Evolutionary conservation across 176 grass and related monocot species (phyloP).

Genomic region (Oryza glaberrima): DNA sequence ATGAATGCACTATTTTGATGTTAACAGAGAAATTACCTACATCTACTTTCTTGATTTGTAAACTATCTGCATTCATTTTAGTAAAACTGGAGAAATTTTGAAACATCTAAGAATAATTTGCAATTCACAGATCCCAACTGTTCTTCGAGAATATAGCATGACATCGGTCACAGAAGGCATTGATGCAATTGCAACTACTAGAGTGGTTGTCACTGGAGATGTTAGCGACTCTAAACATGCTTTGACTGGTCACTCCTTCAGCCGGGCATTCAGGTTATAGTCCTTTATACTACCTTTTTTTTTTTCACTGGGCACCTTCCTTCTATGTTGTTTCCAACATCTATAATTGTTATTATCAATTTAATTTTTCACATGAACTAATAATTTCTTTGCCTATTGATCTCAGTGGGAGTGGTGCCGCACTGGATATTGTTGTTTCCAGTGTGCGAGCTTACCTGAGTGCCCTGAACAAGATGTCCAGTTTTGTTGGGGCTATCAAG

Average conservation of each 20-base stretch:
- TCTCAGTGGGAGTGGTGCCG: conserved; percentile 78
- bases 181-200: conserved; percentile 92
- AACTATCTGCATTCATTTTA: background rate
- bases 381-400: background rate
- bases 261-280: conserved; percentile 73
- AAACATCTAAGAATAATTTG: background rate
- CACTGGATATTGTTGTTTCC: conserved; percentile 85
- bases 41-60: background rate
- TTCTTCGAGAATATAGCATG: conserved; percentile 83
- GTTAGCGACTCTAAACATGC: conserved; percentile 44
- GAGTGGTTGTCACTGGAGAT: conserved; percentile 66
- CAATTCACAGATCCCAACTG: conserved; percentile 60
- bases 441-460: conserved; percentile 87
- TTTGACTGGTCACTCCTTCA: conserved; percentile 48
- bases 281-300: background rate
- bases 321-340: background rate
- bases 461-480: conserved; percentile 88
- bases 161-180: conserved; percentile 94
- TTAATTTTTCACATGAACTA: background rate
- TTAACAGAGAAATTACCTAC: background rate
- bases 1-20: background rate
- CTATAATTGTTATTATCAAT: background rate
- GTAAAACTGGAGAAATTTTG: background rate
- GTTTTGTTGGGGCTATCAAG: conserved; percentile 61
- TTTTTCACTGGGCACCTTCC: background rate